phyloP scores from a whole-genome alignment of 371 early-diverging fungal genomes.

The Chytridiales sp. region DNA sequence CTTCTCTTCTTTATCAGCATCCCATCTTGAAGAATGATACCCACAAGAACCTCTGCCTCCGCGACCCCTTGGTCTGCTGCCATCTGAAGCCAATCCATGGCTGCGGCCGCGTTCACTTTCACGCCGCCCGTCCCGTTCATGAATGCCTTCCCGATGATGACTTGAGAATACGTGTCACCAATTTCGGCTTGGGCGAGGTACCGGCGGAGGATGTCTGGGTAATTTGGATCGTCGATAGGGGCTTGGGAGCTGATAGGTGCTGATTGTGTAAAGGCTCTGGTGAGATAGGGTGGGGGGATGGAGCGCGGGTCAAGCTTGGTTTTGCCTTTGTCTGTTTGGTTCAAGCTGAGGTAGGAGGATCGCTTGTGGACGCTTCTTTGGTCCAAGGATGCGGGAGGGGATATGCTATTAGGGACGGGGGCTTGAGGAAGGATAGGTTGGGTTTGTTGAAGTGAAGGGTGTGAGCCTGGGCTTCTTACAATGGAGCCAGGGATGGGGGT shows the following conservation, averaged over 20 bases:
- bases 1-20: constrained; percentile 6
- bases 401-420: too few relatives aligned
- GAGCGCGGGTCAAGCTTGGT: neutral
- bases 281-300: neutral
- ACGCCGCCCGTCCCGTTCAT: constrained; percentile 18
- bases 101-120: constrained; percentile 7
- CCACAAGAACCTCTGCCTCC: constrained; percentile 16
- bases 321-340: neutral
- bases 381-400: too few relatives aligned
- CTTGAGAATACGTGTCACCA: constrained; percentile 19
- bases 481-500: too few relatives aligned
- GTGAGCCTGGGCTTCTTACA: too few relatives aligned
- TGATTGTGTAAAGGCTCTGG: neutral
- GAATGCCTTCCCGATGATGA: constrained; percentile 16
- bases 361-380: too few relatives aligned
- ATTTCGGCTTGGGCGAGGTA: constrained; percentile 16
- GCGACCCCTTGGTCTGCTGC: constrained; percentile 7
- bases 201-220: neutral
- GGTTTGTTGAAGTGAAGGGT: too few relatives aligned
- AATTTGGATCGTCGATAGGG: neutral
- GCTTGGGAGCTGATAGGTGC: neutral
- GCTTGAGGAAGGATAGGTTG: too few relatives aligned
- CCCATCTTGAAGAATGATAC: constrained; percentile 7
- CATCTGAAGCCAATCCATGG: constrained; percentile 10
- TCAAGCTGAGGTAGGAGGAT: neutral